A percentile compares a stretch with the other conserved stretches of the same genome.
Evolutionary conservation across 352 stramenopile species (phyloP).

Genomic region (Pythium chondricola): DNA sequence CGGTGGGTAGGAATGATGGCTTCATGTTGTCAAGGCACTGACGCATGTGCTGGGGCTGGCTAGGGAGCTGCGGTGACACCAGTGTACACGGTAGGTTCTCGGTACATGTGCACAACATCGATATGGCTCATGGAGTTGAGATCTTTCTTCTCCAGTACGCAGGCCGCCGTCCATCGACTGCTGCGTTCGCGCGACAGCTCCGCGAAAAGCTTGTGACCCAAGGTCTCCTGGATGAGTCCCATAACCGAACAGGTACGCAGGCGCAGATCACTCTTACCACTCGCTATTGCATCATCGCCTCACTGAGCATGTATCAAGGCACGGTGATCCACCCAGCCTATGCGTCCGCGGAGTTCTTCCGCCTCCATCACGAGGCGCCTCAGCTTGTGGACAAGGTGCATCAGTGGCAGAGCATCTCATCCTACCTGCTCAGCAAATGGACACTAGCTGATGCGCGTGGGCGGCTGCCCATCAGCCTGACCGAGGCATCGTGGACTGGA

Average conservation of each 20-base stretch:
- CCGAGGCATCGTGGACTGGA: constrained; percentile 93
- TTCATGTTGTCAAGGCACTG: neutral
- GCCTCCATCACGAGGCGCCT: constrained; percentile 62
- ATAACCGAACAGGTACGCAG: constrained; percentile 59
- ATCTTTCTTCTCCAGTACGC: constrained; percentile 55
- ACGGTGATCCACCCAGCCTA: constrained; percentile 87
- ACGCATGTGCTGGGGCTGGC: too few species aligned
- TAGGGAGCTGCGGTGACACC: constrained; percentile 60
- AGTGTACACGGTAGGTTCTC: constrained; percentile 56
- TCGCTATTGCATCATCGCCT: too few species aligned
- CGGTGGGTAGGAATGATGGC: constrained; percentile 12
- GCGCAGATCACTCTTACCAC: neutral
- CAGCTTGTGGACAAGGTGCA: constrained; percentile 37
- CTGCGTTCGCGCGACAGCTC: constrained; percentile 41
- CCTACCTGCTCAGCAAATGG: constrained; percentile 87
- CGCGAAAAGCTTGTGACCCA: constrained; percentile 29
- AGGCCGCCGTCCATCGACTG: constrained; percentile 40
- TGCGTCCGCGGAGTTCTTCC: constrained; percentile 82
- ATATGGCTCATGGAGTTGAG: too few species aligned
- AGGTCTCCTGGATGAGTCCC: constrained; percentile 42
- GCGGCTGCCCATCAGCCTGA: constrained; percentile 85
- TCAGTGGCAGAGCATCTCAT: constrained; percentile 89
- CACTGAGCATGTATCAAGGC: constrained; percentile 18
- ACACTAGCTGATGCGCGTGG: constrained; percentile 16
- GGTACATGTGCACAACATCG: too few species aligned